Evolutionary conservation across 2,329 filamentous ascomycete genomes (phyloP).

Genomic region (Aureobasidium sp.): DNA sequence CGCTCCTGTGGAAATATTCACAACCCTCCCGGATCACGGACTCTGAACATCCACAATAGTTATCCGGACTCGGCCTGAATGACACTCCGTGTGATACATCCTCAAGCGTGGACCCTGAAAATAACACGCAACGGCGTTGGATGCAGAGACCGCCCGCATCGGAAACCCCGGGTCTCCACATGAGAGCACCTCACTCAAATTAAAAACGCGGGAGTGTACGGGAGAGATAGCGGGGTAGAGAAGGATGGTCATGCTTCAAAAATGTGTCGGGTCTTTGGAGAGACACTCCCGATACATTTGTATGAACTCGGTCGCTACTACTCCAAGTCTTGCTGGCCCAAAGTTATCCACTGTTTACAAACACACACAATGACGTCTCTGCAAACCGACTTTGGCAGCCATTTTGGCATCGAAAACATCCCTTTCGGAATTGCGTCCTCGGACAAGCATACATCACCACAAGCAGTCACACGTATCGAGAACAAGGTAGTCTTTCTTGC

Average conservation of each 20-base stretch:
- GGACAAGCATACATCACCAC: constrained; percentile 30
- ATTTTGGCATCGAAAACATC: constrained; percentile 49
- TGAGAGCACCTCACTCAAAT: neutral
- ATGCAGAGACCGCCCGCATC: neutral
- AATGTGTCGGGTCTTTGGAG: neutral
- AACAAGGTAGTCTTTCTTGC: constrained; percentile 48
- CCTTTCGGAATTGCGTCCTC: constrained; percentile 49
- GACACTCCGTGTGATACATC: neutral
- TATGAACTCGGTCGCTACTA: neutral
- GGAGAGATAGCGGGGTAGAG: neutral
- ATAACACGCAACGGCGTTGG: neutral
- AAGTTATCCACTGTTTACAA: neutral
- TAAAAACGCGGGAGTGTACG: neutral
- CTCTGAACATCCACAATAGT: neutral
- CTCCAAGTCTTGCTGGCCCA: neutral
- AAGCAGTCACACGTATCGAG: constrained; percentile 45
- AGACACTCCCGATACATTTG: neutral
- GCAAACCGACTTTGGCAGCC: constrained; percentile 20
- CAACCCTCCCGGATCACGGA: neutral
- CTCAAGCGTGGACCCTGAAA: neutral
- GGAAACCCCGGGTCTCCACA: neutral
- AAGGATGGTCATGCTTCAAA: neutral
- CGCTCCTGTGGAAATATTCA: neutral
- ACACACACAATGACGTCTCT: constrained; percentile 8
- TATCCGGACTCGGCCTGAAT: neutral